phyloP scores from a whole-genome alignment of 352 stramenopile species.

The Pythium monospermum region DNA sequence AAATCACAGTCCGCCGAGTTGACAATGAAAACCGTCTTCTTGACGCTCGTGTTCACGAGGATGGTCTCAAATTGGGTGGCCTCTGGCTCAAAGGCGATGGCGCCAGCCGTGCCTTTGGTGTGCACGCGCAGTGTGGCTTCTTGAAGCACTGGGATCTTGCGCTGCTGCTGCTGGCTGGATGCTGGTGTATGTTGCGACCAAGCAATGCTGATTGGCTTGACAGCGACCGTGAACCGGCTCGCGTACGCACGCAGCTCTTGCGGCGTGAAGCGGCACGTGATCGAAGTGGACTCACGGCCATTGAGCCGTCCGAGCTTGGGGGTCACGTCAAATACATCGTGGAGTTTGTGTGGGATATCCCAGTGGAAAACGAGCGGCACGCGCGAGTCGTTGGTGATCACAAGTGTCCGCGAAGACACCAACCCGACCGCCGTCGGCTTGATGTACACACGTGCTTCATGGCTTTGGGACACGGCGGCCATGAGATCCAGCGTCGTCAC shows the following conservation, averaged over 20 bases:
- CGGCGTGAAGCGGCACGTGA: conserved; percentile 82
- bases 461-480: conserved; percentile 7
- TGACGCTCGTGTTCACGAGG: conserved; percentile 75
- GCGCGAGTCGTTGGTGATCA: conserved; percentile 74
- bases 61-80: conserved; percentile 73
- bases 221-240: conserved; percentile 52
- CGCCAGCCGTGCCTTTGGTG: conserved; percentile 66
- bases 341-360: conserved; percentile 53
- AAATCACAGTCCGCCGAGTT: conserved; percentile 83
- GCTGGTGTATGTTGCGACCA: conserved; percentile 25
- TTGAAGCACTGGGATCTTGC: conserved; percentile 44
- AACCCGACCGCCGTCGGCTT: conserved; percentile 84
- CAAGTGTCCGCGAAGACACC: conserved; percentile 39
- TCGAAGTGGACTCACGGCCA: conserved; percentile 58
- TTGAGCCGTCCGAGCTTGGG: conserved; percentile 75
- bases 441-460: conserved; percentile 56
- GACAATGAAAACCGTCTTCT: conserved; percentile 57
- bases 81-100: conserved; percentile 74
- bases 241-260: conserved; percentile 66
- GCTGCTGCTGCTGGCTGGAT: conserved; percentile 11
- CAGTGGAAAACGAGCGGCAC: conserved; percentile 86
- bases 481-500: no score
- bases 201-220: conserved; percentile 70
- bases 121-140: conserved; percentile 55
- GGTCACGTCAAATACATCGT: conserved; percentile 56